Percentiles rank a stretch among this genome's conserved stretches.
phyloP scores from a whole-genome alignment of 768 basidiomycete species.

The Tylopilus cervinicoccineus region DNA sequence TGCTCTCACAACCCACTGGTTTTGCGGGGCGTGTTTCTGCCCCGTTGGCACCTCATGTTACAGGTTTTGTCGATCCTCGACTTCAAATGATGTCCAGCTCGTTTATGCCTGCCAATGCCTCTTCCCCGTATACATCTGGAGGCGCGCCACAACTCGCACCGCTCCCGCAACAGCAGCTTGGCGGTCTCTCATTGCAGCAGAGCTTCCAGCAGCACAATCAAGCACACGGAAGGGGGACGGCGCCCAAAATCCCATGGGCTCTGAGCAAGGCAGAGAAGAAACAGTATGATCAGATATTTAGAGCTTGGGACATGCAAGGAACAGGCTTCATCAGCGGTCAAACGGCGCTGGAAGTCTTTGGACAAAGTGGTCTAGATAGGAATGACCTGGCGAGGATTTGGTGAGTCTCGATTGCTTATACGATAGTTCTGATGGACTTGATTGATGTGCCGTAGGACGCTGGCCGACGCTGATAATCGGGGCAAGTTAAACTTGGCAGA shows the following conservation, averaged over 20 bases:
- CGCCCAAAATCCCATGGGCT: slow-evolving; percentile 80
- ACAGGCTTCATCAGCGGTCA: slow-evolving; percentile 84
- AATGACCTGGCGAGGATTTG: slow-evolving; percentile 93
- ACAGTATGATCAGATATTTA: slow-evolving; percentile 93
- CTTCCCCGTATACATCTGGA: slow-evolving; percentile 54
- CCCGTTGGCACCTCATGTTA: slow-evolving; percentile 67
- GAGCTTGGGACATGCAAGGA: slow-evolving; percentile 85
- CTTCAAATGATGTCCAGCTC: slow-evolving; percentile 86
- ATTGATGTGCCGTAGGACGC: slow-evolving; percentile 51
- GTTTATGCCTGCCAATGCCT: slow-evolving; percentile 79
- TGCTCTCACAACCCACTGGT: slow-evolving; percentile 37
- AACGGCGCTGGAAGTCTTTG: slow-evolving; percentile 89
- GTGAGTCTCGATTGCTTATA: slow-evolving; percentile 42
- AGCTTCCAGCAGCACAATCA: slow-evolving; percentile 88
- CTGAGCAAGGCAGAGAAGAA: slow-evolving; percentile 90
- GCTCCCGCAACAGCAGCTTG: slow-evolving; percentile 51
- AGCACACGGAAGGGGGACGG: slow-evolving; percentile 57
- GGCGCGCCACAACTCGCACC: slow-evolving; percentile 60
- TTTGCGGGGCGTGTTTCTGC: slow-evolving; percentile 42
- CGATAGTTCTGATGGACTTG: background rate
- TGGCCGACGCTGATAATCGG: slow-evolving; percentile 90
- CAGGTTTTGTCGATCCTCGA: slow-evolving; percentile 80
- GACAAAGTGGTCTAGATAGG: slow-evolving; percentile 83
- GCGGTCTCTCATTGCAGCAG: slow-evolving; percentile 65
- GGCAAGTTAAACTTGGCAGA: slow-evolving; percentile 95